Evolutionary conservation across 202 grass and related monocot genomes (phyloP).

Genomic region (Bolboschoenoplectus hybrid): DNA sequence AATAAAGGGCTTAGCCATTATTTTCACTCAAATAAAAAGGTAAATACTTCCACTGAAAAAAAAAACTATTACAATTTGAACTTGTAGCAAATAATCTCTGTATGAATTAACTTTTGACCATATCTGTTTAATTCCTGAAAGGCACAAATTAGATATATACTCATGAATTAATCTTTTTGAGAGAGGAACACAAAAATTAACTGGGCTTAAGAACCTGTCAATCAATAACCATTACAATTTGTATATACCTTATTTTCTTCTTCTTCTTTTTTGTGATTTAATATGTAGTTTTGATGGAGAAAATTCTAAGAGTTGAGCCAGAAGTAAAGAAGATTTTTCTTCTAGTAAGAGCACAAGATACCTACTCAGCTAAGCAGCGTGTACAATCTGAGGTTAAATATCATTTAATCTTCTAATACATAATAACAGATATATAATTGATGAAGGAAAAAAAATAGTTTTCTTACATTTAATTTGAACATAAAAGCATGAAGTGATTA

Average conservation of each 20-base stretch:
- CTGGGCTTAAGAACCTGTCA: not conserved
- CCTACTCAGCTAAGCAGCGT: slow-evolving; percentile 48
- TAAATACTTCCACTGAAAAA: not conserved
- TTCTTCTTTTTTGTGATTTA: not conserved
- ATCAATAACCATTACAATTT: not conserved
- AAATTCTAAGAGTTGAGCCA: slow-evolving; percentile 76
- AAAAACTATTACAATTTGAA: not conserved
- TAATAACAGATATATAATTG: too few species aligned
- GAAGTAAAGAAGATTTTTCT: slow-evolving; percentile 74
- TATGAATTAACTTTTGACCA: not conserved
- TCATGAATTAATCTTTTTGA: not conserved
- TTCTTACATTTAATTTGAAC: not conserved
- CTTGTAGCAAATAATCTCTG: not conserved
- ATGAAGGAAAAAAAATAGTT: not conserved
- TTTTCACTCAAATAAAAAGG: not conserved
- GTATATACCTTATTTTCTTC: not conserved
- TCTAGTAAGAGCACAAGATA: slow-evolving; percentile 52
- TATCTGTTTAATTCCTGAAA: not conserved
- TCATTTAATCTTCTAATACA: not conserved
- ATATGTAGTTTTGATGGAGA: slow-evolving; percentile 69
- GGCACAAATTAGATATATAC: not conserved
- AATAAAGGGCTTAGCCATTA: not conserved
- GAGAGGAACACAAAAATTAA: not conserved
- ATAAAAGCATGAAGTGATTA: too few species aligned
- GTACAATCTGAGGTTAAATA: slow-evolving; percentile 60